These are phyloP conservation scores for Rhizopogon sp. DNA, from an alignment of 768 basidiomycete genomes.

Conservation along the genomic window DNA sequence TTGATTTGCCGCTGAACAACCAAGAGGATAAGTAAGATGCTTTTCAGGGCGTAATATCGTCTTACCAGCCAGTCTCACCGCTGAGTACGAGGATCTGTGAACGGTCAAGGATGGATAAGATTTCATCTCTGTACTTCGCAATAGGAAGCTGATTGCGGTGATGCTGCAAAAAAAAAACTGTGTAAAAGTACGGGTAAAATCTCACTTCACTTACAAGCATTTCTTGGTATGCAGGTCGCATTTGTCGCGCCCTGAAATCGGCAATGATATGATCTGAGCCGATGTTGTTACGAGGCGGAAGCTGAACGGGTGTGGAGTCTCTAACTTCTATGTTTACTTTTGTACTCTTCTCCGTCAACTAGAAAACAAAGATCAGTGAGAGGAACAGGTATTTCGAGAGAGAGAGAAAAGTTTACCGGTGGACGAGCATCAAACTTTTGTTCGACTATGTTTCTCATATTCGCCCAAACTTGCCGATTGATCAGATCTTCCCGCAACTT, in stretches of 20 bases:
- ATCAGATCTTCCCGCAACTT: conserved; percentile 54
- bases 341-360: conserved; percentile 12
- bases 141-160: conserved; percentile 84
- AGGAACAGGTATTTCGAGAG: not conserved
- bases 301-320: conserved; percentile 3
- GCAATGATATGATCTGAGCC: conserved; percentile 48
- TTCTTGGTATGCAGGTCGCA: conserved; percentile 67
- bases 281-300: conserved; percentile 7
- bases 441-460: conserved; percentile 57
- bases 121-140: conserved; percentile 71
- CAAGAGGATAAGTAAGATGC: conserved; percentile 4
- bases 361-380: not conserved
- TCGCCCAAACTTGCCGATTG: conserved; percentile 71
- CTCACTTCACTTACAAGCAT: conserved; percentile 67
- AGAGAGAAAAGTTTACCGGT: conserved; percentile 34
- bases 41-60: conserved; percentile 34
- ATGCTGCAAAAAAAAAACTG: conserved; percentile 32
- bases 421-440: conserved; percentile 42
- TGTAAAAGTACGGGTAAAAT: not conserved
- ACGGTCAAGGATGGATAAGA: conserved; percentile 61
- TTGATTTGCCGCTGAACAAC: conserved; percentile 83
- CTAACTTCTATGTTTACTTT: conserved; percentile 18
- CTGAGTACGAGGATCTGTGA: conserved; percentile 87
- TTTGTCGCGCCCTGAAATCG: conserved; percentile 57
- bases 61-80: conserved; percentile 73